Percentiles rank a stretch among this genome's conserved stretches.
Evolutionary conservation across 495 filamentous ascomycete species (phyloP).

Genomic region (Penicillium alfredii): DNA sequence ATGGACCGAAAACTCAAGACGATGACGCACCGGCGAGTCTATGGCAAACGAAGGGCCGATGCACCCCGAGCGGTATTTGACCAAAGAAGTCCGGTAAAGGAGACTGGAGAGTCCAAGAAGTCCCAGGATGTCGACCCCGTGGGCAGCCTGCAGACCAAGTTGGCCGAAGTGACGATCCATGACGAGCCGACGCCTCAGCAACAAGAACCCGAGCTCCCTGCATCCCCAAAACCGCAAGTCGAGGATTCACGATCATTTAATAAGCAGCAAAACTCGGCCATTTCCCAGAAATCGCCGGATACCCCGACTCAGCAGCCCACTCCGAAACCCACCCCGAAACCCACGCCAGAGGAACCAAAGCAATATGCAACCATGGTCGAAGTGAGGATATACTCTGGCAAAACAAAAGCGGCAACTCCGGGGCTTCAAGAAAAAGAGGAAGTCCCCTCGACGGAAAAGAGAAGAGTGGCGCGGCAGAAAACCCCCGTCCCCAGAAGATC

Average conservation of each 20-base stretch:
- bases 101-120: constrained; percentile 3
- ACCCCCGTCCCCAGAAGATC: constrained; percentile 21
- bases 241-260: not conserved
- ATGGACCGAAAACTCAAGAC: constrained; percentile 16
- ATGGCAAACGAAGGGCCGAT: constrained; percentile 38
- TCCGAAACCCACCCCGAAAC: constrained; percentile 3
- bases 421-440: constrained; percentile 5
- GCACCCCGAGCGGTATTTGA: constrained; percentile 40
- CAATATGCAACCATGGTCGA: constrained; percentile 29
- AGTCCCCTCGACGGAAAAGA: constrained; percentile 3
- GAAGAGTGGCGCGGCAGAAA: constrained; percentile 13
- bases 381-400: constrained; percentile 21
- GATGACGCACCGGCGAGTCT: constrained; percentile 32
- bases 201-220: not conserved
- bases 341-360: constrained; percentile 1
- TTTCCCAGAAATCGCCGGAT: not conserved
- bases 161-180: constrained; percentile 31
- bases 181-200: constrained; percentile 8
- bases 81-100: constrained; percentile 30
- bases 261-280: not conserved
- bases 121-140: constrained; percentile 14
- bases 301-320: constrained; percentile 1
- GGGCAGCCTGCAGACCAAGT: constrained; percentile 26
- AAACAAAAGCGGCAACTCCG: not conserved
- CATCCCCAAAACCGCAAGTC: not conserved